Conservation (phyloP, 495 filamentous ascomycete species). For the Friedmanniomyces simplex region DNA sequence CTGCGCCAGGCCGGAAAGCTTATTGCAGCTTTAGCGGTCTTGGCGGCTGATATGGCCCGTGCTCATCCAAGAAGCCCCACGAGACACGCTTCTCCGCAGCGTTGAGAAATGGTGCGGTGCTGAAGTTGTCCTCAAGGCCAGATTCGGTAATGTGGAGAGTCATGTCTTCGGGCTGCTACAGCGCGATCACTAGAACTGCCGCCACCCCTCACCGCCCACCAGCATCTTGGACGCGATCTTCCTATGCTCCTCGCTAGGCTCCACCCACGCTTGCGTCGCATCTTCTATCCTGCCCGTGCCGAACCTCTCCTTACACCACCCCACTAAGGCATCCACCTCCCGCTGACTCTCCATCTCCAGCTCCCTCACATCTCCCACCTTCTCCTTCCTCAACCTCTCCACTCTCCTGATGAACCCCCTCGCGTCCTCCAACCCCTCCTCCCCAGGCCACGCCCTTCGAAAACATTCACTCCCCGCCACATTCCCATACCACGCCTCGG, state of each 20-base stretch:
- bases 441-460: constrained; percentile 18
- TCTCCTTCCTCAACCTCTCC: constrained; percentile 24
- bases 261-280: constrained; percentile 31
- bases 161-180: no score
- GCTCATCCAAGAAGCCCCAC: no score
- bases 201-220: constrained; percentile 22
- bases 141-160: no score
- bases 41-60: no score
- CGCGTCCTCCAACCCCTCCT: constrained; percentile 8
- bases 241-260: constrained; percentile 30
- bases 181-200: constrained; percentile 14
- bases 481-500: constrained; percentile 36
- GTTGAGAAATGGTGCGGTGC: no score
- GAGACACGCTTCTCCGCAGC: no score
- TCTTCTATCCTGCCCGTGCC: constrained; percentile 28
- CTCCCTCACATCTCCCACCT: constrained; percentile 14
- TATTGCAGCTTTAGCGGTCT: no score
- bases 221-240: constrained; percentile 23
- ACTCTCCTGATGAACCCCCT: constrained; percentile 22
- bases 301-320: constrained; percentile 31
- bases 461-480: constrained; percentile 30
- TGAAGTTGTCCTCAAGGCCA: no score
- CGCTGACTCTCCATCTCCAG: constrained; percentile 25
- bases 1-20: no score
- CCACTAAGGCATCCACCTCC: constrained; percentile 31